A percentile compares a stretch with the other conserved stretches of the same genome.
phyloP scores from a whole-genome alignment of 2,329 filamentous ascomycete genomes.

The Ceratocystis variospora region DNA sequence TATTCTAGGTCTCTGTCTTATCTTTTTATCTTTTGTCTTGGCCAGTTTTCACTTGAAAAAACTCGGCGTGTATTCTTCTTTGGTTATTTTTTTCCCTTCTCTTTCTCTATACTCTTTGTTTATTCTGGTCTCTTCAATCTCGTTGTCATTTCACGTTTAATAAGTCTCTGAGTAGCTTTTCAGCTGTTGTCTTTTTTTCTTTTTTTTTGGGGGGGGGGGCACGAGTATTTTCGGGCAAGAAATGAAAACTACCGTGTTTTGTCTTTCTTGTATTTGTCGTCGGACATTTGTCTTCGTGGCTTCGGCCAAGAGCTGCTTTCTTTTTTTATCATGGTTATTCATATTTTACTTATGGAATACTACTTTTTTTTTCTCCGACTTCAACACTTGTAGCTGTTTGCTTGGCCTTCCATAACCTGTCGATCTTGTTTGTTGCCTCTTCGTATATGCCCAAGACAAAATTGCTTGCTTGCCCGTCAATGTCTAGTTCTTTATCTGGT shows the following conservation, averaged over 20 bases:
- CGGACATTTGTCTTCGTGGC: too few relatives aligned
- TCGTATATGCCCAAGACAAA: not conserved
- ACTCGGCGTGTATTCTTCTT: not conserved
- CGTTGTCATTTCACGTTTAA: slow-evolving; percentile 3
- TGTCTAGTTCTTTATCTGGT: not conserved
- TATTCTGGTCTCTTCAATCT: not conserved
- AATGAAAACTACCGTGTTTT: not conserved
- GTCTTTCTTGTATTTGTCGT: too few relatives aligned
- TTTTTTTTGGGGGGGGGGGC: not conserved
- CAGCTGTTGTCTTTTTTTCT: not conserved
- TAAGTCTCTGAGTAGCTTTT: not conserved
- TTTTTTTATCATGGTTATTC: slow-evolving; percentile 3
- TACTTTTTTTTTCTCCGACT: not conserved
- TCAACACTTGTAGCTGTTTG: not conserved
- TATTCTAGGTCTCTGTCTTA: not conserved
- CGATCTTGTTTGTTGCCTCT: not conserved
- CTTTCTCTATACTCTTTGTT: not conserved
- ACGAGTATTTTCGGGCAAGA: not conserved
- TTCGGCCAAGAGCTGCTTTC: too few relatives aligned
- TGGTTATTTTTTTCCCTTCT: not conserved
- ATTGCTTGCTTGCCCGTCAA: not conserved
- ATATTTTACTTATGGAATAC: not conserved
- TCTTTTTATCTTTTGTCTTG: not conserved
- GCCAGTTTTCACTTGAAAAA: not conserved
- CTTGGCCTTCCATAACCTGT: not conserved